Conservation (phyloP, 495 filamentous ascomycete genomes). For the Penicillium salamii region DNA sequence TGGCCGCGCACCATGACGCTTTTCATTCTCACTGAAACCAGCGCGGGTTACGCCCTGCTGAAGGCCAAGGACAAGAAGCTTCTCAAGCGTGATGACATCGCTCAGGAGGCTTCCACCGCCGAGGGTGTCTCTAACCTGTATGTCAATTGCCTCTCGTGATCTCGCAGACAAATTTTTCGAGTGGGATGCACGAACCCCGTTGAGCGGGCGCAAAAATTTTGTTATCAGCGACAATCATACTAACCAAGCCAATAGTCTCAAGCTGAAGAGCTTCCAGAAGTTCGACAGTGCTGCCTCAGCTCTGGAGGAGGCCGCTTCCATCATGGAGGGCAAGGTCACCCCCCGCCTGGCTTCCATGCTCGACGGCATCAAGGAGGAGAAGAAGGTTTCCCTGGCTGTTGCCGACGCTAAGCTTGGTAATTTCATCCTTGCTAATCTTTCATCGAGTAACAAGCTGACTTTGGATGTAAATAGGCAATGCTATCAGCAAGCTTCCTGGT, state of each 20-base stretch:
- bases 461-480: constrained; percentile 50
- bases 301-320: constrained; percentile 79
- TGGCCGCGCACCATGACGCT: constrained; percentile 60
- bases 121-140: constrained; percentile 87
- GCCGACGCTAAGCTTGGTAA: constrained; percentile 89
- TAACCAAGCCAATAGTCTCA: constrained; percentile 60
- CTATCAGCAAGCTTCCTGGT: constrained; percentile 89
- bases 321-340: constrained; percentile 95
- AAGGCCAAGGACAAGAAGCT: constrained; percentile 98
- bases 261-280: constrained; percentile 94
- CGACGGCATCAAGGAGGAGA: constrained; percentile 91
- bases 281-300: constrained; percentile 87
- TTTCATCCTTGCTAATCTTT: constrained; percentile 13
- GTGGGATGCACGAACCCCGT: constrained; percentile 6
- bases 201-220: constrained; percentile 23
- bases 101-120: constrained; percentile 68
- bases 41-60: constrained; percentile 94
- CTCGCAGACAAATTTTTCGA: constrained; percentile 2
- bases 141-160: constrained; percentile 33
- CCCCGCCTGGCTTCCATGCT: constrained; percentile 80
- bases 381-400: constrained; percentile 93
- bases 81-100: constrained; percentile 77
- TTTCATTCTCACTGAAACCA: constrained; percentile 86
- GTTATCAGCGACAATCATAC: constrained; percentile 18
- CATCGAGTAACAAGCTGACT: constrained; percentile 6